These are phyloP conservation scores for Blastobotrys ciferrii DNA, from an alignment of 1,139 yeast species.

Conservation along the genomic window DNA sequence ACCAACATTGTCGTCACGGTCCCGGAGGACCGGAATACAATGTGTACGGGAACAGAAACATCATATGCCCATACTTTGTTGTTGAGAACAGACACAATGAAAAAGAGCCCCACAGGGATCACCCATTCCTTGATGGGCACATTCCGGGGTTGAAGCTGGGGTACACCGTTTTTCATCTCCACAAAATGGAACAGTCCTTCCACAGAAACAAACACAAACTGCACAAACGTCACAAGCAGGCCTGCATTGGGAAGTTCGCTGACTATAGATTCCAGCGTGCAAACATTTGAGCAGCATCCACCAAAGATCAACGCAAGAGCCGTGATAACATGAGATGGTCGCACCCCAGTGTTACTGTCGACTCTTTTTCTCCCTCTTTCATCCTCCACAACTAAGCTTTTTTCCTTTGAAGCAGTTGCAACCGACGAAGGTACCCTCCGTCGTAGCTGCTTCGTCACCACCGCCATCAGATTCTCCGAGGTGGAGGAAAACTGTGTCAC, in stretches of 20 bases:
- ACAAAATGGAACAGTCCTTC: slow-evolving; percentile 38
- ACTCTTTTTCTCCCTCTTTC: neutral
- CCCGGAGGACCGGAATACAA: slow-evolving; percentile 64
- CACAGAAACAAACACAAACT: slow-evolving; percentile 54
- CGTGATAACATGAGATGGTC: neutral
- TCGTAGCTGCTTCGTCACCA: neutral
- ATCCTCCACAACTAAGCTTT: neutral
- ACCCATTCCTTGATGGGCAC: slow-evolving; percentile 53
- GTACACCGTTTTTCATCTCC: slow-evolving; percentile 26
- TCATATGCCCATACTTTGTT: slow-evolving; percentile 59
- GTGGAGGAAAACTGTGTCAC: neutral
- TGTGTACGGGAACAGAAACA: slow-evolving; percentile 65
- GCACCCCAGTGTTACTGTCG: neutral
- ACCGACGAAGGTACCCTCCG: neutral
- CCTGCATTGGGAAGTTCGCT: slow-evolving; percentile 44
- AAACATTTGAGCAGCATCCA: slow-evolving; percentile 72
- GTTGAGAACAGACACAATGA: slow-evolving; percentile 52
- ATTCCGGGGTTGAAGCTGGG: slow-evolving; percentile 18
- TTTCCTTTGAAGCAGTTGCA: neutral
- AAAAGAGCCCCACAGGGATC: slow-evolving; percentile 51
- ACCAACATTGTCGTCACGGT: slow-evolving; percentile 60
- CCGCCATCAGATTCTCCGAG: neutral
- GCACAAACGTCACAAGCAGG: slow-evolving; percentile 56
- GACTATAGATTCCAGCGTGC: slow-evolving; percentile 57
- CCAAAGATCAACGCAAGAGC: slow-evolving; percentile 53